A percentile compares a stretch with the other conserved stretches of the same genome.
phyloP scores from a whole-genome alignment of 2,329 filamentous ascomycete genomes.

The Aspergillus pseudonomiae region DNA sequence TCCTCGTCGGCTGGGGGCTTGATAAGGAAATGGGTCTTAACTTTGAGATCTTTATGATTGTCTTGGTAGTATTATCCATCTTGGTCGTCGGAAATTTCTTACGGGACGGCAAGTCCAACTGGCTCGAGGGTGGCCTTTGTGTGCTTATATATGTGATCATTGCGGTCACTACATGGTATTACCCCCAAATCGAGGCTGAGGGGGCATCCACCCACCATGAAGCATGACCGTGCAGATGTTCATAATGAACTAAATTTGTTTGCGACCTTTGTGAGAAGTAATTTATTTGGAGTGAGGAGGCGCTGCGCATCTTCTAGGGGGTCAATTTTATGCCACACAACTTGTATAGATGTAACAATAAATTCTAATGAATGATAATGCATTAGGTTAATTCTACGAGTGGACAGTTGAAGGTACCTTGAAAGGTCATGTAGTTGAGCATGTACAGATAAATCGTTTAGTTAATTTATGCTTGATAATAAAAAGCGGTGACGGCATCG shows the following conservation, averaged over 20 bases:
- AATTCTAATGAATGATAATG: background rate
- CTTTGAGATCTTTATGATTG: conserved; percentile 85
- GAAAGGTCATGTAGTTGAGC: background rate
- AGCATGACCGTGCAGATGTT: background rate
- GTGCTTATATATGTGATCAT: conserved; percentile 68
- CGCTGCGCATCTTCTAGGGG: background rate
- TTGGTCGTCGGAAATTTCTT: conserved; percentile 86
- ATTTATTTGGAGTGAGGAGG: background rate
- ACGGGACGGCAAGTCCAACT: conserved; percentile 85
- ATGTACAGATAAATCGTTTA: background rate
- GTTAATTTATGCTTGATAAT: background rate
- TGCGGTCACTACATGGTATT: conserved; percentile 64
- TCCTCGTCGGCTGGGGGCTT: conserved; percentile 82
- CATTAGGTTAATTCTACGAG: background rate
- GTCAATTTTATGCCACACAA: background rate
- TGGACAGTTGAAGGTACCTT: background rate
- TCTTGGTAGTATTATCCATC: conserved; percentile 79
- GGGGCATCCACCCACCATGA: background rate
- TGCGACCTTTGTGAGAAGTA: background rate
- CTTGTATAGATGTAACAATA: background rate
- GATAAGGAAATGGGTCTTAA: conserved; percentile 72
- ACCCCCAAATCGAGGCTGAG: conserved; percentile 53
- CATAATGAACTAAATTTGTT: background rate
- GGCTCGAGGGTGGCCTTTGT: conserved; percentile 81
- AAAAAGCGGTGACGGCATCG: background rate